Evolutionary conservation across 129 eudicot species (phyloP).

Genomic region (Gnaphalium uliginosum): DNA sequence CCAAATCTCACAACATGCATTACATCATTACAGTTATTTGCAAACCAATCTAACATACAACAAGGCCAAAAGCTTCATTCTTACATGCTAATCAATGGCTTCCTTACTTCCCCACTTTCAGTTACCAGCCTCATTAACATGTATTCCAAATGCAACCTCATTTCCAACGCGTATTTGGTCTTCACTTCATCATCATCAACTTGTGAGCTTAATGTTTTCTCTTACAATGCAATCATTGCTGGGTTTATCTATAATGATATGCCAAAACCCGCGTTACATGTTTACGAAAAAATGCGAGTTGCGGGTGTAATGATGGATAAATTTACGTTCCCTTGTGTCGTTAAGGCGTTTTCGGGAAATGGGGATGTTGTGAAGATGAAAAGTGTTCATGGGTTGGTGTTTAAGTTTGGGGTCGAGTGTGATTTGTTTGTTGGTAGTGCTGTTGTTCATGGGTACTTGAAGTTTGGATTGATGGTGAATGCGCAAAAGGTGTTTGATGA

Average conservation of each 20-base stretch:
- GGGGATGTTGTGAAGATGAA: slow-evolving; percentile 39
- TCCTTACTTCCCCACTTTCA: slow-evolving; percentile 52
- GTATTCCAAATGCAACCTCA: slow-evolving; percentile 75
- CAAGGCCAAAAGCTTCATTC: slow-evolving; percentile 62
- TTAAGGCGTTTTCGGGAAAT: slow-evolving; percentile 58
- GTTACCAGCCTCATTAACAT: slow-evolving; percentile 81
- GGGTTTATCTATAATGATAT: slow-evolving; percentile 49
- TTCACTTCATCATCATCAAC: slow-evolving; percentile 30
- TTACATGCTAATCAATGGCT: slow-evolving; percentile 52
- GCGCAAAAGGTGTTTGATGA: slow-evolving; percentile 66
- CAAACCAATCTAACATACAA: slow-evolving; percentile 35
- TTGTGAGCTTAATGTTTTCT: slow-evolving; percentile 47
- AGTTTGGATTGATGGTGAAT: slow-evolving; percentile 45
- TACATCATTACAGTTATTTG: slow-evolving; percentile 56
- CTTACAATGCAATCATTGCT: slow-evolving; percentile 61
- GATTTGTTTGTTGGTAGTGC: slow-evolving; percentile 80
- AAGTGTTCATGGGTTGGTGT: slow-evolving; percentile 62
- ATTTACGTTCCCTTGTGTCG: slow-evolving; percentile 74
- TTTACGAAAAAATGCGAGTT: slow-evolving; percentile 48
- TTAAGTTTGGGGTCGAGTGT: slow-evolving; percentile 55
- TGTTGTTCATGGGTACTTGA: slow-evolving; percentile 55
- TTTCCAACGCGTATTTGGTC: slow-evolving; percentile 47
- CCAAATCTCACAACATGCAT: slow-evolving; percentile 44
- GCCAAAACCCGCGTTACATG: slow-evolving; percentile 39
- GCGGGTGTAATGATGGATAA: slow-evolving; percentile 51